These are phyloP conservation scores for Pythium diclinum DNA, from an alignment of 352 stramenopile genomes.

Conservation along the genomic window DNA sequence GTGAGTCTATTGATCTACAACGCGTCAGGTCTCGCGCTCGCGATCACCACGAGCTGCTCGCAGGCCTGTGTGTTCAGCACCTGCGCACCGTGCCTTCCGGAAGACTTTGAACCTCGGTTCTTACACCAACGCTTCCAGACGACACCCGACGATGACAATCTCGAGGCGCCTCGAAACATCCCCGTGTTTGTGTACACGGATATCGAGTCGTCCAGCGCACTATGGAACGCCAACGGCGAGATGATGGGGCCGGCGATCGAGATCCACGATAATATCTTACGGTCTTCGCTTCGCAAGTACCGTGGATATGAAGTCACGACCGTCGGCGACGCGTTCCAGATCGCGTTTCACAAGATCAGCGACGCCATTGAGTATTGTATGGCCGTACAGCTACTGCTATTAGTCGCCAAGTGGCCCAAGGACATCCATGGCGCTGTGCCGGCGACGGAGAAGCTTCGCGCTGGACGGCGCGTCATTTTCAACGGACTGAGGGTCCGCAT, in stretches of 20 bases:
- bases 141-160: not conserved
- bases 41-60: conserved; percentile 19
- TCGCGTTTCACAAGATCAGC: conserved; percentile 63
- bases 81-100: conserved; percentile 12
- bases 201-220: conserved; percentile 19
- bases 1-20: conserved; percentile 19
- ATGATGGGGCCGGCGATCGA: conserved; percentile 32
- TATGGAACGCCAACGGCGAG: conserved; percentile 26
- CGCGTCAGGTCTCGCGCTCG: conserved; percentile 12
- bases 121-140: not conserved
- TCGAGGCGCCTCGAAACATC: conserved; percentile 11
- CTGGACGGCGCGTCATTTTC: conserved; percentile 15
- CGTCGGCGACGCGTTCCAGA: conserved; percentile 60
- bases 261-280: conserved; percentile 35
- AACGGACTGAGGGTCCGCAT: conserved; percentile 29
- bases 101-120: conserved; percentile 22
- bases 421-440: no score
- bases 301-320: conserved; percentile 77
- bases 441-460: not conserved
- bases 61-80: conserved; percentile 19
- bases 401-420: no score
- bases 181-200: conserved; percentile 38
- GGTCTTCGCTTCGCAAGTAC: conserved; percentile 32
- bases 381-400: conserved; percentile 5
- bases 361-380: conserved; percentile 47